Base-by-base conservation (phyloP, 805 yeast species). In the Nakazawaea laoshanensis region DNA sequence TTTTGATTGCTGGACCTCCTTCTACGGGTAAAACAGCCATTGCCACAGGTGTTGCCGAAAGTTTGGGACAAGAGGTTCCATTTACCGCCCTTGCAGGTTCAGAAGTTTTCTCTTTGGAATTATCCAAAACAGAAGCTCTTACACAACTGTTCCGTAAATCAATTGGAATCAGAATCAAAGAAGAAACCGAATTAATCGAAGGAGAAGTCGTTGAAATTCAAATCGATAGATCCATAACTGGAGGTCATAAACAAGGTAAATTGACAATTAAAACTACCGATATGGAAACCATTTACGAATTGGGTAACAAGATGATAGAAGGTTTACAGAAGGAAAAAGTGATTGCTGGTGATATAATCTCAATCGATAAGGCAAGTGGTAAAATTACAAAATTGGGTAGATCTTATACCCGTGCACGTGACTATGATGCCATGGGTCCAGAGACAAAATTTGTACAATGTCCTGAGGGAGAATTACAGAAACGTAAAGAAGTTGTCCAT, bases 151-250 rank as follows among this genome's bases (percentile, higher is more conserved):
- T 92, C 62, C 75, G 99, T 56, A 88, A 83, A 53, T 83, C 95
- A 4, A 92, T 92, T 52, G 99, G 98, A 27, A 79, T 92, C 43
- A 80, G 83, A 54, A 94, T 92, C 55, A 87, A 83, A 53, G 98
- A 92, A 59, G 96, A 92, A 47, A 88, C 96, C 20, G 99, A 92
- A 59, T 75, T 92, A 36, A 89, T 92, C 45, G 97, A 92, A 63
- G 99, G 99, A 55, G 99, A 92, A 60, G 98, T 92, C 32, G 96
- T 92, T 23, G 99, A 92, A 60, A 83, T 86, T 50, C 95, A 85
- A 61, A 85, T 86, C 45, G 96, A 86, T 59, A 74, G 95, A 52
- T 80, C 94, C 16, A 74, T 92, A 36, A 83, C 95, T 7, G 98
- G 98, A 25, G 99, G 99, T 32, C 96, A 87, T 59, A 89, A 92